phyloP scores from a whole-genome alignment of 202 grass and related monocot species.

The Dendrocalamus latiflorus region DNA sequence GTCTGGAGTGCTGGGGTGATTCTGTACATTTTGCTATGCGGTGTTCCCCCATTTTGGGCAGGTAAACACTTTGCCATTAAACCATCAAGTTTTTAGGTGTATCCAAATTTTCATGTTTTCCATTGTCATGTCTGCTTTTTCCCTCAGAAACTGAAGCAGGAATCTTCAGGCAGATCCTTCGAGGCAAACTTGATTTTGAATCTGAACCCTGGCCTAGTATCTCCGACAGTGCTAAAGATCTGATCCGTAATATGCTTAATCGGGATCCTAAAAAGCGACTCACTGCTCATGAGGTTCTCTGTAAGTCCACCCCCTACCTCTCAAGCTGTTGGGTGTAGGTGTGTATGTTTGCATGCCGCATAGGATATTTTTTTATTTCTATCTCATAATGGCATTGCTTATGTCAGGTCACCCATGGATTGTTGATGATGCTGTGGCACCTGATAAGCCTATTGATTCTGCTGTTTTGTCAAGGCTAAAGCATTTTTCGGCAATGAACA shows the following conservation, averaged over 20 bases:
- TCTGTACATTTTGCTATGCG: no score
- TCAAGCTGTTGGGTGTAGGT: background rate
- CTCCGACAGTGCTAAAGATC: slow-evolving; percentile 94
- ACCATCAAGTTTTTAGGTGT: background rate
- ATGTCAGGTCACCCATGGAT: slow-evolving; percentile 87
- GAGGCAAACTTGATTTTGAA: slow-evolving; percentile 93
- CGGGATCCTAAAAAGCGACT: slow-evolving; percentile 71
- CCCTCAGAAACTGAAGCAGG: slow-evolving; percentile 85
- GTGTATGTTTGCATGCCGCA: background rate
- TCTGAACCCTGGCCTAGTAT: slow-evolving; percentile 95
- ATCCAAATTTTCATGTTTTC: slow-evolving; percentile 21
- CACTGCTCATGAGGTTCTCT: slow-evolving; percentile 88
- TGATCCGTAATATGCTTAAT: slow-evolving; percentile 83
- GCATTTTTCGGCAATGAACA: slow-evolving; percentile 98
- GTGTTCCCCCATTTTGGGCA: slow-evolving; percentile 96
- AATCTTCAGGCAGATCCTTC: slow-evolving; percentile 93
- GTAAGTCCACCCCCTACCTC: slow-evolving; percentile 45
- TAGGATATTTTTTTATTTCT: background rate
- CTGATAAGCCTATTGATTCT: slow-evolving; percentile 94
- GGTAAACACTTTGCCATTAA: slow-evolving; percentile 47
- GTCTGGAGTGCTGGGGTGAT: slow-evolving; percentile 98
- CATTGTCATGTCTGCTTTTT: slow-evolving; percentile 9
- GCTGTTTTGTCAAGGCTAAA: slow-evolving; percentile 95
- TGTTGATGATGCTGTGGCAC: slow-evolving; percentile 81
- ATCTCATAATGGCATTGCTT: slow-evolving; percentile 23